Evolutionary conservation across 352 stramenopile species (phyloP).

Genomic region (Pythium insidiosum): DNA sequence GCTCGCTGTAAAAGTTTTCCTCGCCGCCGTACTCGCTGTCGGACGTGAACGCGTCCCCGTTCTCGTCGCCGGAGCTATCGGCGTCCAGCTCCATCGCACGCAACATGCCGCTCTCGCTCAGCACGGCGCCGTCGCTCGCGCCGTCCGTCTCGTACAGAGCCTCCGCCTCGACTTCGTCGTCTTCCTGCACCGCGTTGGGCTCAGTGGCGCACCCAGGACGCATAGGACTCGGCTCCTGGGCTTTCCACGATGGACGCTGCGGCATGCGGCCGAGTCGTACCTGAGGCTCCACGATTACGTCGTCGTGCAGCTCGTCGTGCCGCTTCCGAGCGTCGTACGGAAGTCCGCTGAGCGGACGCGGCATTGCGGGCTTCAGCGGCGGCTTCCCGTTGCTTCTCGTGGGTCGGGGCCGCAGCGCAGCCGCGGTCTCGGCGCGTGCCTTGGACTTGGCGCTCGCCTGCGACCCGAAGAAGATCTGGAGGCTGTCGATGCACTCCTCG

Average conservation of each 20-base stretch:
- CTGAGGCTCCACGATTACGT: no score
- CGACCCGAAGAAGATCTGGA: slow-evolving; percentile 58
- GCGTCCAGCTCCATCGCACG: slow-evolving; percentile 44
- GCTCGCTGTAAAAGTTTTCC: slow-evolving; percentile 83
- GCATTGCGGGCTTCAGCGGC: no score
- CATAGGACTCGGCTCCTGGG: no score
- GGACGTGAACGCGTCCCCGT: slow-evolving; percentile 42
- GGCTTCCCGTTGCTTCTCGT: slow-evolving; percentile 3
- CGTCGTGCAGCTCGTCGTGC: no score
- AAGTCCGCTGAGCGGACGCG: no score
- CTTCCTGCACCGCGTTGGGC: slow-evolving; percentile 2
- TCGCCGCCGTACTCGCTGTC: slow-evolving; percentile 71
- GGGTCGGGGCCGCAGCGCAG: background rate
- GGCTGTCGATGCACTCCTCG: slow-evolving; percentile 71
- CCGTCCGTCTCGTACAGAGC: slow-evolving; percentile 4
- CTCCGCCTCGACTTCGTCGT: slow-evolving; percentile 1
- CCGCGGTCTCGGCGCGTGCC: background rate
- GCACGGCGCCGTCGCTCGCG: background rate
- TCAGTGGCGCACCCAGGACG: no score
- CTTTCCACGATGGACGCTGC: no score
- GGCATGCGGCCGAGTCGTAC: no score
- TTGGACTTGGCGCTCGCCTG: slow-evolving; percentile 5
- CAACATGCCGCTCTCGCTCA: slow-evolving; percentile 60
- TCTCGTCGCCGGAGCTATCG: slow-evolving; percentile 32
- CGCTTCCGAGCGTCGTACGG: no score